Conservation (phyloP, 768 basidiomycete species). For the Russula vinacea region DNA sequence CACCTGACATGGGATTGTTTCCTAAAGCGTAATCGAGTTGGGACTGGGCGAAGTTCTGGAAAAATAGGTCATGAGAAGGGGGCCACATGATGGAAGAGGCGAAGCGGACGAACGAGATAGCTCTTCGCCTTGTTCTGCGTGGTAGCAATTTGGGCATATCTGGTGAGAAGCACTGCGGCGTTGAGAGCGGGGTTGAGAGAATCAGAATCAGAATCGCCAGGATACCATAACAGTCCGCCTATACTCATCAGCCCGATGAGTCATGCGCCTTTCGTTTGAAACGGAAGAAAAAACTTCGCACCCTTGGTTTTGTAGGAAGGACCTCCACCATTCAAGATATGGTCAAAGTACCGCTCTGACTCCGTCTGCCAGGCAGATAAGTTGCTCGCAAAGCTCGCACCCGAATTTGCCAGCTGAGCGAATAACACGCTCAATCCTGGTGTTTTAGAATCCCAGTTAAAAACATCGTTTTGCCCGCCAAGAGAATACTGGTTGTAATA, state of each 20-base stretch:
- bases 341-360: constrained; percentile 75
- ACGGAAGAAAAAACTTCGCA: constrained; percentile 33
- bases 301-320: constrained; percentile 60
- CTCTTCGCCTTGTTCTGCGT: constrained; percentile 51
- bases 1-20: constrained; percentile 85
- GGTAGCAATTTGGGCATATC: constrained; percentile 74
- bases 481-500: constrained; percentile 61
- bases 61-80: constrained; percentile 15
- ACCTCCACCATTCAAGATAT: constrained; percentile 56
- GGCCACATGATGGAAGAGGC: neutral
- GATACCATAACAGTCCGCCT: constrained; percentile 81
- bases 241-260: neutral
- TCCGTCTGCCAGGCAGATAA: constrained; percentile 62
- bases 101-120: constrained; percentile 51
- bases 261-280: neutral
- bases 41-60: constrained; percentile 64
- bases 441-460: constrained; percentile 88
- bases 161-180: constrained; percentile 74
- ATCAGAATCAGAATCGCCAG: constrained; percentile 78
- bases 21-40: constrained; percentile 85
- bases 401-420: constrained; percentile 63
- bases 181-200: constrained; percentile 86
- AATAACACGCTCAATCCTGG: constrained; percentile 75
- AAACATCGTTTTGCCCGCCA: constrained; percentile 50
- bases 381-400: constrained; percentile 50